Base-by-base conservation (phyloP, 768 basidiomycete species). In the Fomitopsis pulvina region DNA sequence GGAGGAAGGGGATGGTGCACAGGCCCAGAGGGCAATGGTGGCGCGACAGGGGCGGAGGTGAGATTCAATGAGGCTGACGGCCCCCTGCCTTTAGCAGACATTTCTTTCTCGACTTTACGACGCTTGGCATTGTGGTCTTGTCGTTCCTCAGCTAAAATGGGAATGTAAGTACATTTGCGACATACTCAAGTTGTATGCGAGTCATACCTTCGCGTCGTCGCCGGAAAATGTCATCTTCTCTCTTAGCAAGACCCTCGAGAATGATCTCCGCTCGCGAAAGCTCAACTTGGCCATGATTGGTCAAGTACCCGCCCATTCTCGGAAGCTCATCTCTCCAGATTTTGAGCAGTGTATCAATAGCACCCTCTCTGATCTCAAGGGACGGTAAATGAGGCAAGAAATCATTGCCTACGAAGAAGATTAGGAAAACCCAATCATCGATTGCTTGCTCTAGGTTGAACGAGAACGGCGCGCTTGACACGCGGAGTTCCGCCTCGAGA, bases 361-460 rank as follows among this genome's bases (percentile, higher is more conserved):
- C 96, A 54, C 96, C 96, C 74, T 99, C 95, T 61, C 96, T 82
- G 65, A 99, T 99, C 75, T 99, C 96, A 76, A 99, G 81, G 52
- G 88, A 92, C 22, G 96, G 96, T 51, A 99, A 77, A 72, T 99
- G 96, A 20, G 96, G 96, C 60, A 99, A 78, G 79, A 99, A 94
- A 75, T 97, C 92, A 73, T 99, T 99, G 59, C 96, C 96, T 66
- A 99, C 96, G 70, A 99, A 97, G 83, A 99, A 99, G 59, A 98
- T 98, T 62, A 99, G 81, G 63, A 99, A 83, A 59, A 99, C 92
- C 96, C 96, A 99, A 68, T 99, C 96, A 78, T 99, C 96, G 68
- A 99, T 89, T 30, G 96, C 93, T 68, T 87, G 85, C 69, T 99
- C 96, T 67, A 97, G 76, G 61, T 88, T 82, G 78, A 95, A 97